Evolutionary conservation across 225 moss, liverwort and hornwort species (phyloP).

Genomic region (Polytrichum commune): DNA sequence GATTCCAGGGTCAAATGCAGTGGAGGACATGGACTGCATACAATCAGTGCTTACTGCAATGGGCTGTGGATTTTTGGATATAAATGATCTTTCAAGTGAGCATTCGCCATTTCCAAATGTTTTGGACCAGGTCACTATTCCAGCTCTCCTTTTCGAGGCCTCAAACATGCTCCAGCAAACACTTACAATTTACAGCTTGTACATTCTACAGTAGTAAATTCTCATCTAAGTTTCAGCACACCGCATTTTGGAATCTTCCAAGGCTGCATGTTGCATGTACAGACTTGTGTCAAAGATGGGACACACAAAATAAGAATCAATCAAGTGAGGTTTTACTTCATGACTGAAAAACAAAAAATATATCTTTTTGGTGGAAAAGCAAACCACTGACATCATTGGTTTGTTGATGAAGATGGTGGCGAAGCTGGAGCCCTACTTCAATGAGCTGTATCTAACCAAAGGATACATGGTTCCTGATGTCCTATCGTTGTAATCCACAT

Average conservation of each 20-base stretch:
- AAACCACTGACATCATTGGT: slow-evolving; percentile 6
- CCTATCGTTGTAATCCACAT: no score
- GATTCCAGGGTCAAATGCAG: slow-evolving; percentile 50
- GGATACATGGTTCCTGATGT: slow-evolving; percentile 20
- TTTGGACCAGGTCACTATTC: slow-evolving; percentile 61
- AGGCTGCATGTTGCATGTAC: no score
- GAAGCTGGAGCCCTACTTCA: slow-evolving; percentile 55
- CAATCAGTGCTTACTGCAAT: slow-evolving; percentile 51
- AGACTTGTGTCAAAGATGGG: no score
- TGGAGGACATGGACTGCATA: slow-evolving; percentile 63
- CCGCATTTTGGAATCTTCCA: no score
- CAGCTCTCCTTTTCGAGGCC: neutral
- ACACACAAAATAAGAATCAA: neutral
- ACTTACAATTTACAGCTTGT: no score
- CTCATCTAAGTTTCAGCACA: no score
- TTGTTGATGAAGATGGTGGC: slow-evolving; percentile 49
- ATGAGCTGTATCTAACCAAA: slow-evolving; percentile 59
- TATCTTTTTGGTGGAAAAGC: no score
- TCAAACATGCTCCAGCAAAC: no score
- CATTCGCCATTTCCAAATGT: slow-evolving; percentile 70
- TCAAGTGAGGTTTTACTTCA: no score
- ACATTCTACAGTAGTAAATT: no score
- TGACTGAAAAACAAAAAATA: no score
- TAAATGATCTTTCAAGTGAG: slow-evolving; percentile 57
- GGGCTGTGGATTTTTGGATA: slow-evolving; percentile 52